Base-by-base conservation (phyloP, 2,329 filamentous ascomycete species). In the Helotiales sp. region DNA sequence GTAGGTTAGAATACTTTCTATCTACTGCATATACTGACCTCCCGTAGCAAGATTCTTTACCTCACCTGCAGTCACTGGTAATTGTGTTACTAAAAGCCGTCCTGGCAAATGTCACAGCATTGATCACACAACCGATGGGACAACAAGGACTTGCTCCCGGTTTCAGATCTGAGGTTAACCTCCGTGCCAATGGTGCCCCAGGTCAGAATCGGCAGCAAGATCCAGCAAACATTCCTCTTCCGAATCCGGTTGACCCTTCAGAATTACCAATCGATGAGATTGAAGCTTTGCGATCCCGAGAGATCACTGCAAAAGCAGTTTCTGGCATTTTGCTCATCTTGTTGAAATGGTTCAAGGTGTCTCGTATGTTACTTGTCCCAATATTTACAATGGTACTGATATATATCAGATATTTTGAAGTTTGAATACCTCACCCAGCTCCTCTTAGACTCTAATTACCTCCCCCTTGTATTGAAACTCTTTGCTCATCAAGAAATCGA, bases 401-500 rank as follows among this genome's bases (percentile, higher is more conserved):
- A 60, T 13, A 4, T 19, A 4, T 5, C 48, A 96, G 91, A 99
- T 71, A 84, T 98, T 27, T 78, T 99, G 63, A 96, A 97, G 71
- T 97, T 95, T 66, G 95, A 99, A 74, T 98, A 97, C 69, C 78
- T 99, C 69, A 93, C 92, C 0, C 95, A 99, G 70, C 82, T 99
- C 2, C 78, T 99, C 10, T 81, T 99, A 27, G 95, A 99, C 73
- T 95, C 91, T 3, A 98, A 96, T 72, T 99, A 97, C 72, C 81
- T 99, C 6, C 93, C 93, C 0, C 79, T 99, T 29, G 89, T 96
- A 24, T 77, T 99, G 30, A 98, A 98, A 75, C 84, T 97, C 49
- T 93, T 97, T 72, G 92, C 93, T 50, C 88, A 96, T 69, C 93
- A 97, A 72, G 96, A 99, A 63, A 86, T 97, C 33, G 93, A 97